phyloP scores from a whole-genome alignment of 1,284 basidiomycete genomes.

The Trametes versicolor region DNA sequence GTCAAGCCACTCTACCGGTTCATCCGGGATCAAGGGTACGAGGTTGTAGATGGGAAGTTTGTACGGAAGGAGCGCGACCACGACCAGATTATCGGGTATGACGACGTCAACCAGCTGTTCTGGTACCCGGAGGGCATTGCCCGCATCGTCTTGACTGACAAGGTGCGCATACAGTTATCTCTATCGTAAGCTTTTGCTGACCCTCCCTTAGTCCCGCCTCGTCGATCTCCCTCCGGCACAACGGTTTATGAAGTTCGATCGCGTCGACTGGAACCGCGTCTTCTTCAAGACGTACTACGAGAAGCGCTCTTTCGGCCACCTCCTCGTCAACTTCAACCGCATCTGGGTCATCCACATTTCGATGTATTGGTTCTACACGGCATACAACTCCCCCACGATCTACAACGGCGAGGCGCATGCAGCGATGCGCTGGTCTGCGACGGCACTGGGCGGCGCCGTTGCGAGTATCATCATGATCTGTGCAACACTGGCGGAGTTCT shows the following conservation, averaged over 20 bases:
- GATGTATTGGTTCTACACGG: slow-evolving; percentile 94
- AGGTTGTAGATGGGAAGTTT: slow-evolving; percentile 96
- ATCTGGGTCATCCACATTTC: slow-evolving; percentile 97
- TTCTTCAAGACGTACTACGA: slow-evolving; percentile 99
- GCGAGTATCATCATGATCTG: slow-evolving; percentile 93
- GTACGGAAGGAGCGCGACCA: slow-evolving; percentile 94
- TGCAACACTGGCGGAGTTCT: slow-evolving; percentile 92
- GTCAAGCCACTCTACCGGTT: slow-evolving; percentile 98
- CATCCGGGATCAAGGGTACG: slow-evolving; percentile 98
- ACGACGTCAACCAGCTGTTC: slow-evolving; percentile 99
- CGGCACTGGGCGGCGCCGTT: slow-evolving; percentile 90
- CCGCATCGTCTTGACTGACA: slow-evolving; percentile 89
- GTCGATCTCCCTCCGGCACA: slow-evolving; percentile 90
- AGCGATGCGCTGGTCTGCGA: slow-evolving; percentile 89
- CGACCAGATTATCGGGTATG: slow-evolving; percentile 96
- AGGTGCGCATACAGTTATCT: slow-evolving; percentile 57
- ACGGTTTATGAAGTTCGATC: slow-evolving; percentile 95
- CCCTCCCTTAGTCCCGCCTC: slow-evolving; percentile 72
- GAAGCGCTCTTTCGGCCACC: slow-evolving; percentile 92
- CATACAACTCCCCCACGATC: slow-evolving; percentile 91
- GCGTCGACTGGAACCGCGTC: slow-evolving; percentile 92
- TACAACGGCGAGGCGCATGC: slow-evolving; percentile 71
- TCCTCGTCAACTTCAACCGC: slow-evolving; percentile 97
- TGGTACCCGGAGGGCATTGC: slow-evolving; percentile 99
- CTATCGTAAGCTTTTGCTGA: slow-evolving; percentile 5